Conservation (phyloP, 768 basidiomycete species). For the Naganishia friedmannii region DNA sequence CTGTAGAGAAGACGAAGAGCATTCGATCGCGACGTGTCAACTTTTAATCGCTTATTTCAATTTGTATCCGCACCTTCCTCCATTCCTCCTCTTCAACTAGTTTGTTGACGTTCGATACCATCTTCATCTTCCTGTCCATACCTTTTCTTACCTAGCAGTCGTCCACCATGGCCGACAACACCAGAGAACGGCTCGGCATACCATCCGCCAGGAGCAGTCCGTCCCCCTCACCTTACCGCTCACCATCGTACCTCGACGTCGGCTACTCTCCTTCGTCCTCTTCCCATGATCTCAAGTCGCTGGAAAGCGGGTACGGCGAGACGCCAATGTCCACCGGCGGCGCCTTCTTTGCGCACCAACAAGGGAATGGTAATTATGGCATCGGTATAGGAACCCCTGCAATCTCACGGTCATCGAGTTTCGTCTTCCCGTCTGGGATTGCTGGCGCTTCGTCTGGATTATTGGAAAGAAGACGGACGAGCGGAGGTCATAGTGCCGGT, state of each 20-base stretch:
- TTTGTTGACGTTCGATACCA: not conserved
- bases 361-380: not conserved
- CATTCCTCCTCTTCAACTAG: not conserved
- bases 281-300: constrained; percentile 3
- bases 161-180: constrained; percentile 8
- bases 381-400: not conserved
- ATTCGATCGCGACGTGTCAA: no score
- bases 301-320: constrained; percentile 13
- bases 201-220: not conserved
- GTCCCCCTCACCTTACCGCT: constrained; percentile 4
- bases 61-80: not conserved
- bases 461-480: constrained; percentile 3
- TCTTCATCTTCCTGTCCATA: no score
- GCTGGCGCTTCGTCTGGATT: constrained; percentile 15
- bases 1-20: no score
- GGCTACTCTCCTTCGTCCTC: constrained; percentile 12
- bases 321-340: constrained; percentile 15
- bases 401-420: constrained; percentile 7
- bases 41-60: no score
- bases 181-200: not conserved
- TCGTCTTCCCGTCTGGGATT: constrained; percentile 12
- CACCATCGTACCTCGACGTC: constrained; percentile 13
- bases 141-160: not conserved
- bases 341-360: constrained; percentile 10
- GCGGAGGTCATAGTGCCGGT: not conserved